phyloP scores from a whole-genome alignment of 805 yeast genomes.

The Soucietia sequanensis region DNA sequence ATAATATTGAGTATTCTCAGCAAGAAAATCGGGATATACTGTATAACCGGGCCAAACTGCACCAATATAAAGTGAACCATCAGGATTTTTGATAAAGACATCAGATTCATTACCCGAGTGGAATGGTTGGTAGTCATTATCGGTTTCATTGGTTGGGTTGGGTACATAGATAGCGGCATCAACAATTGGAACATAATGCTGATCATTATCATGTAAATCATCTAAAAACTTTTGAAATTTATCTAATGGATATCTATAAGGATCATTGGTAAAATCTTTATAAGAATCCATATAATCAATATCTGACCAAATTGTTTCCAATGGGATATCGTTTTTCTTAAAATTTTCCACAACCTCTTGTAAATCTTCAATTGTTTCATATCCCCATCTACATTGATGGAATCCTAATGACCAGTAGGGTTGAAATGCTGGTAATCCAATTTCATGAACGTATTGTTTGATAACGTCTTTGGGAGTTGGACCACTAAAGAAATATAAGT shows the following conservation, averaged over 20 bases:
- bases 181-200: slow-evolving; percentile 24
- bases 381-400: slow-evolving; percentile 28
- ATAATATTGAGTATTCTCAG: slow-evolving; percentile 15
- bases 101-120: slow-evolving; percentile 15
- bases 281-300: slow-evolving; percentile 24
- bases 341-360: slow-evolving; percentile 16
- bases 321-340: slow-evolving; percentile 15
- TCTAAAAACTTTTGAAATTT: slow-evolving; percentile 14
- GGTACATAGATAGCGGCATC: slow-evolving; percentile 27
- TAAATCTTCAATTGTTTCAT: slow-evolving; percentile 14
- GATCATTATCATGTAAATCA: slow-evolving; percentile 15
- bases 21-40: slow-evolving; percentile 27
- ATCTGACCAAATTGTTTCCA: slow-evolving; percentile 25
- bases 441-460: slow-evolving; percentile 17
- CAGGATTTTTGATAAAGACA: slow-evolving; percentile 21
- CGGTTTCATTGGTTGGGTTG: slow-evolving; percentile 18
- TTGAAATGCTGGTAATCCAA: slow-evolving; percentile 22
- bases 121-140: slow-evolving; percentile 15
- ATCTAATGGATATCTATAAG: slow-evolving; percentile 17
- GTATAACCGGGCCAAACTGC: slow-evolving; percentile 32
- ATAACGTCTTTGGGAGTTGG: slow-evolving; percentile 22
- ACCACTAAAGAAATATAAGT: slow-evolving; percentile 22
- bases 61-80: slow-evolving; percentile 26
- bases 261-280: slow-evolving; percentile 24
- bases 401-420: slow-evolving; percentile 27